Base-by-base conservation (phyloP, 2,329 filamentous ascomycete genomes). In the Boeremia lycopersici region DNA sequence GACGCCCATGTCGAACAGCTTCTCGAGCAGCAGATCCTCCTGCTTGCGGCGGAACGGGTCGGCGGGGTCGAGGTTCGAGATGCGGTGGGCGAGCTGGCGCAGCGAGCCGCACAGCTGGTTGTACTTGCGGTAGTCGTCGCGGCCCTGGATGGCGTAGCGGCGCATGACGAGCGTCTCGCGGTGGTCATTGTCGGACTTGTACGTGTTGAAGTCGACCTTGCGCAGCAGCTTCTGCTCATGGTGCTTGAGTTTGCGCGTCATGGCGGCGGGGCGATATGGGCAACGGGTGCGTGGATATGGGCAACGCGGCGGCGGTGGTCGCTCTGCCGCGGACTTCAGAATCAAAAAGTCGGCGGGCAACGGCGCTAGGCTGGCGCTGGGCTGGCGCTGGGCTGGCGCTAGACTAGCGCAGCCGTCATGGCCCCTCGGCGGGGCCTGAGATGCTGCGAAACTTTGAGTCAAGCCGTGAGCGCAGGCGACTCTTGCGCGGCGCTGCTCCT, bases 211-310 rank as follows among this genome's bases (percentile, higher is more conserved):
- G 79, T 99, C 93, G 77, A 95, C 92, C 57, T 93, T 93, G 69
- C 84, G 83, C 63, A 98, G 86, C 73, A 98, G 89, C 84, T 95
- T 96, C 75, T 95, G 87, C 86, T 99, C 95, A 48, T 71, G 93
- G 78, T 96, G 86, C 79, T 97, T 98, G 73, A 99, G 86, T 81
- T 96, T 92, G 68, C 95, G 89, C 65, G 96, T 91, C 95, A 98
- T 98, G 13, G 17, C 60, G 48, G 23, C 44, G 28, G 42, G 12
- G 31, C 4, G 12, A n/a, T n/a, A n/a, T 23, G 48, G 35, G 47
- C n/a, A n/a, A n/a, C n/a, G 38, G 43, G 42, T 15, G 52, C 35
- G 15, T 26, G 25, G 29, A 13, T 39, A 34, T 40, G 31, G 23
- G 25, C 23, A 30, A 17, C n/a, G 19, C 9, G 40, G 28, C 25